Evolutionary conservation across 805 yeast species (phyloP).

Genomic region (Wickerhamomyces xylosicus): DNA sequence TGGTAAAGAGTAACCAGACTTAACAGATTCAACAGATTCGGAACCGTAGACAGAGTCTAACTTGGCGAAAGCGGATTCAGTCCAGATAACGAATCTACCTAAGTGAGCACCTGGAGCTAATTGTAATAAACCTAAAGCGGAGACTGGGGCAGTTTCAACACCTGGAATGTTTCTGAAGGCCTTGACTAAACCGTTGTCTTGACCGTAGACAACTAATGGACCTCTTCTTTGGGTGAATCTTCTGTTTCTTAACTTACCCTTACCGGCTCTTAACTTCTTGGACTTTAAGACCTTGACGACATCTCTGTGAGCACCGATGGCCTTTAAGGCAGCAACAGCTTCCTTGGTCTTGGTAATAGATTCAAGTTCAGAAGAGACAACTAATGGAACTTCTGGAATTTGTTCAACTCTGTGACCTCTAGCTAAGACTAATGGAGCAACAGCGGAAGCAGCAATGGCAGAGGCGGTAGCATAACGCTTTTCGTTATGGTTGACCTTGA

Average conservation of each 20-base stretch:
- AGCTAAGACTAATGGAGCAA: constrained; percentile 95
- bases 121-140: constrained; percentile 90
- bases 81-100: constrained; percentile 99
- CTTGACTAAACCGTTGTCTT: constrained; percentile 96
- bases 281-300: constrained; percentile 96
- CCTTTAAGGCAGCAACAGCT: constrained; percentile 95
- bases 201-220: constrained; percentile 96
- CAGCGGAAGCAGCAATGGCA: constrained; percentile 98
- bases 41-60: constrained; percentile 97
- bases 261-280: constrained; percentile 98
- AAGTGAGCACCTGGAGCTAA: constrained; percentile 99
- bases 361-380: constrained; percentile 89
- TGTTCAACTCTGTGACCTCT: constrained; percentile 99
- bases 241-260: constrained; percentile 99
- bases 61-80: constrained; percentile 95
- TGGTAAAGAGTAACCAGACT: constrained; percentile 90
- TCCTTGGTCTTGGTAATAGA: constrained; percentile 94
- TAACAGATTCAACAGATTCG: constrained; percentile 72
- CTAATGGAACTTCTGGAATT: constrained; percentile 97
- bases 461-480: constrained; percentile 99
- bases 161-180: constrained; percentile 99
- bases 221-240: constrained; percentile 99
- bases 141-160: constrained; percentile 93
- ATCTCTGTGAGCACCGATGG: constrained; percentile 98
- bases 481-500: constrained; percentile 99